Evolutionary conservation across 2,329 filamentous ascomycete species (phyloP).

Genomic region (Cercospora sp.): DNA sequence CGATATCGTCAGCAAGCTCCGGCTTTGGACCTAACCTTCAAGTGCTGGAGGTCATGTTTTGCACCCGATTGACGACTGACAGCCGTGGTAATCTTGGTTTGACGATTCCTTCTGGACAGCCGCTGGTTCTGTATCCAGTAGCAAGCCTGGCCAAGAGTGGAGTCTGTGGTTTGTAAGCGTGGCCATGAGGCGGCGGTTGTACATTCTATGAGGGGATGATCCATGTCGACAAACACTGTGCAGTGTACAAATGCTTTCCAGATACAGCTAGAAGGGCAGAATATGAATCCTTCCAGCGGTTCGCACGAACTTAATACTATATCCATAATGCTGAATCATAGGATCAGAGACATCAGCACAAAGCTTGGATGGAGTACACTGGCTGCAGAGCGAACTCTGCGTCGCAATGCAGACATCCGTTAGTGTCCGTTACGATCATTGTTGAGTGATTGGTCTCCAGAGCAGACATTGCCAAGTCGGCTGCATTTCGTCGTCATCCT

Average conservation of each 20-base stretch:
- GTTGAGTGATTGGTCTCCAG: not conserved
- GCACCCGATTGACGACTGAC: slow-evolving; percentile 47
- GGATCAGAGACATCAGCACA: not conserved
- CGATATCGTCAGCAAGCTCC: slow-evolving; percentile 33
- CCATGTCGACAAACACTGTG: not conserved
- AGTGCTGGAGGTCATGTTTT: slow-evolving; percentile 47
- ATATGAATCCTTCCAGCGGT: not conserved
- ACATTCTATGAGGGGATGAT: not conserved
- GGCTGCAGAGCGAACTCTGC: not conserved
- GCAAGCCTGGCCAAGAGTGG: slow-evolving; percentile 21
- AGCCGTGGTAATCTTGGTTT: slow-evolving; percentile 44
- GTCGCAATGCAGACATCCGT: not conserved
- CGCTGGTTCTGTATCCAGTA: slow-evolving; percentile 23
- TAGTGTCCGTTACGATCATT: not conserved
- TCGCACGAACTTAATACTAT: not conserved
- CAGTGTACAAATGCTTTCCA: not conserved
- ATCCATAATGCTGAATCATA: not conserved
- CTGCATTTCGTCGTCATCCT: not conserved
- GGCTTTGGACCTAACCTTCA: slow-evolving; percentile 30
- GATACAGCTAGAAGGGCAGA: not conserved
- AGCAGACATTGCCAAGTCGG: not conserved
- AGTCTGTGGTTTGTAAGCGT: slow-evolving; percentile 24
- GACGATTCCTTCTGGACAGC: slow-evolving; percentile 15
- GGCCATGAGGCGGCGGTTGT: not conserved
- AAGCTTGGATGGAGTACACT: not conserved